A percentile compares a stretch with the other conserved stretches of the same genome.
phyloP scores from a whole-genome alignment of 2,329 filamentous ascomycete genomes.

The Ophiostoma montium region DNA sequence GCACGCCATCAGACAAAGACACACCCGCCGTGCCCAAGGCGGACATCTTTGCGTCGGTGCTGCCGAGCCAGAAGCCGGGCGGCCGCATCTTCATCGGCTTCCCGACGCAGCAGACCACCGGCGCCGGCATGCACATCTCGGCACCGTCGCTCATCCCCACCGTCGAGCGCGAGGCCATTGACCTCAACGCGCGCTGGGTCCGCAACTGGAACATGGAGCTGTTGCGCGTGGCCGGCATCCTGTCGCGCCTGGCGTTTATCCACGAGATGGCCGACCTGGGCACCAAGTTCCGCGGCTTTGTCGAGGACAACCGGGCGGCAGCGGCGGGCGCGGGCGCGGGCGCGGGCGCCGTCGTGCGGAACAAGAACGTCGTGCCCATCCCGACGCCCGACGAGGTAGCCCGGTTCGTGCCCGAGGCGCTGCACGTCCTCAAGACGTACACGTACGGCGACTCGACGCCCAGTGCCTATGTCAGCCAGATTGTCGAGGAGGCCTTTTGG shows the following conservation, averaged over 20 bases:
- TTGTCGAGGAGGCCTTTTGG: conserved; percentile 94
- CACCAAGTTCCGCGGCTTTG: conserved; percentile 35
- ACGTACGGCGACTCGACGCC: conserved; percentile 84
- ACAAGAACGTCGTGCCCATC: neutral
- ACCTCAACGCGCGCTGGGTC: conserved; percentile 89
- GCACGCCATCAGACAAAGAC: too few relatives aligned
- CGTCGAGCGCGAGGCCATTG: conserved; percentile 91
- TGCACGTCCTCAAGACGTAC: conserved; percentile 77
- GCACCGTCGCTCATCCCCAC: conserved; percentile 94
- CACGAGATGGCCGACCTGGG: conserved; percentile 74
- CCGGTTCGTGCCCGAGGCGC: conserved; percentile 59
- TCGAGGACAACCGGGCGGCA: conserved; percentile 14
- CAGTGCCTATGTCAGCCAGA: conserved; percentile 65
- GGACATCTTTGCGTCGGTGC: conserved; percentile 79
- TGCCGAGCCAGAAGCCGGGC: conserved; percentile 67
- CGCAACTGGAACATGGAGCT: conserved; percentile 93
- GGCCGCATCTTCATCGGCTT: conserved; percentile 96
- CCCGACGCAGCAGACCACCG: conserved; percentile 92
- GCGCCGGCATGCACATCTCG: conserved; percentile 83
- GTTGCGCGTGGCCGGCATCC: conserved; percentile 77
- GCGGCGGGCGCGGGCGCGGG: neutral
- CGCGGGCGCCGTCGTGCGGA: neutral
- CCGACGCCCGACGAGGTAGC: conserved; percentile 45
- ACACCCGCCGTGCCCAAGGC: conserved; percentile 27
- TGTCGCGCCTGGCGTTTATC: conserved; percentile 74